Percentiles rank a stretch among this genome's conserved stretches.
These are phyloP conservation scores for Scortechinia acanthostroma DNA, from an alignment of 2,329 filamentous ascomycete genomes.

Conservation along the genomic window DNA sequence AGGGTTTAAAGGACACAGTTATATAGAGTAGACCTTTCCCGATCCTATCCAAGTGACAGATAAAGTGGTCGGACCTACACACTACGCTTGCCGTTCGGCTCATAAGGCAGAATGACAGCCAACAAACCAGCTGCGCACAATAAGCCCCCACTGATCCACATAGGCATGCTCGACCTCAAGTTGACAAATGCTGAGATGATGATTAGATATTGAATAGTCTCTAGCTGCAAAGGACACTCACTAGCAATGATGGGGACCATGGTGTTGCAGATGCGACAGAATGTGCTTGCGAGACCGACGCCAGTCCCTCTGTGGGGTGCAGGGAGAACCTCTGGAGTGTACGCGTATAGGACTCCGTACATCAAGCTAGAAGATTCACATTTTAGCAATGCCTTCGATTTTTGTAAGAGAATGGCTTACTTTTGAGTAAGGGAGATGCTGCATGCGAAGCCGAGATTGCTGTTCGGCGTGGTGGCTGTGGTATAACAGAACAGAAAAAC, in stretches of 20 bases:
- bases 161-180: not conserved
- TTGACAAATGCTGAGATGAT: not conserved
- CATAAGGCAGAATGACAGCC: not conserved
- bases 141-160: not conserved
- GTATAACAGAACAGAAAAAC: constrained; percentile 65
- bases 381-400: no score
- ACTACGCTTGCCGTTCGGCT: no score
- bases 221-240: not conserved
- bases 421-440: constrained; percentile 65
- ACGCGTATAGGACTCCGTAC: constrained; percentile 72
- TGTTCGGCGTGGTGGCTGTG: constrained; percentile 41
- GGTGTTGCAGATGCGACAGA: constrained; percentile 62
- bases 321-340: constrained; percentile 72
- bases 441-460: constrained; percentile 60
- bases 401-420: no score
- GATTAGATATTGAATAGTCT: no score
- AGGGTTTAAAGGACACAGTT: no score
- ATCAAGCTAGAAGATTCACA: no score
- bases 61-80: no score
- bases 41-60: no score
- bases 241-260: constrained; percentile 53
- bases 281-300: constrained; percentile 64
- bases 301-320: constrained; percentile 66
- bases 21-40: no score
- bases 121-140: no score